These are phyloP conservation scores for Lepidium sativum DNA, from an alignment of 345 rosid species.

Conservation along the genomic window DNA sequence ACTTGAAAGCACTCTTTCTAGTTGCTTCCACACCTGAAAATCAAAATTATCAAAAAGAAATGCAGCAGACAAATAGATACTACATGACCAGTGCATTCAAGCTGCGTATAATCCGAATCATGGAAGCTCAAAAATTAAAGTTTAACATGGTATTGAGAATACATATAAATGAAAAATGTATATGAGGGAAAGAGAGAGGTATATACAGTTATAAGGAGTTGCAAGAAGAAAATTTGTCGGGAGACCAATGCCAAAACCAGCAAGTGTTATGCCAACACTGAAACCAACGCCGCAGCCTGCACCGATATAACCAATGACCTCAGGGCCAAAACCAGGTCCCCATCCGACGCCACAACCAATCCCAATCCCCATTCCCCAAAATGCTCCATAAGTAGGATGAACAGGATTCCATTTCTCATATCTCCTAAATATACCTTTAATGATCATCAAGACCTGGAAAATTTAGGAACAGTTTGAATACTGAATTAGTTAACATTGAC, in stretches of 20 bases:
- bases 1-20: slow-evolving; percentile 34
- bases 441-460: slow-evolving; percentile 55
- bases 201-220: slow-evolving; percentile 51
- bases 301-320: slow-evolving; percentile 83
- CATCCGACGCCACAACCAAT: slow-evolving; percentile 92
- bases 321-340: slow-evolving; percentile 98
- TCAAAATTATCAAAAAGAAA: not conserved
- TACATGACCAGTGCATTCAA: not conserved
- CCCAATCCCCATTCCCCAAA: slow-evolving; percentile 96
- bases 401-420: slow-evolving; percentile 89
- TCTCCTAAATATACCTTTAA: slow-evolving; percentile 71
- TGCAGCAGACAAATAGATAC: not conserved
- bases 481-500: not conserved
- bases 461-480: not conserved
- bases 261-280: slow-evolving; percentile 73
- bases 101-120: not conserved
- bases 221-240: slow-evolving; percentile 58
- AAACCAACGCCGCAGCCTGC: slow-evolving; percentile 92
- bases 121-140: not conserved
- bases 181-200: not conserved
- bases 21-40: slow-evolving; percentile 42
- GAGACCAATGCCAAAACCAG: slow-evolving; percentile 85
- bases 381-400: slow-evolving; percentile 82
- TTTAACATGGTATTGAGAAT: not conserved
- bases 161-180: not conserved